These are phyloP conservation scores for Mrakia hoshinonis DNA, from an alignment of 768 basidiomycete species.

Conservation along the genomic window DNA sequence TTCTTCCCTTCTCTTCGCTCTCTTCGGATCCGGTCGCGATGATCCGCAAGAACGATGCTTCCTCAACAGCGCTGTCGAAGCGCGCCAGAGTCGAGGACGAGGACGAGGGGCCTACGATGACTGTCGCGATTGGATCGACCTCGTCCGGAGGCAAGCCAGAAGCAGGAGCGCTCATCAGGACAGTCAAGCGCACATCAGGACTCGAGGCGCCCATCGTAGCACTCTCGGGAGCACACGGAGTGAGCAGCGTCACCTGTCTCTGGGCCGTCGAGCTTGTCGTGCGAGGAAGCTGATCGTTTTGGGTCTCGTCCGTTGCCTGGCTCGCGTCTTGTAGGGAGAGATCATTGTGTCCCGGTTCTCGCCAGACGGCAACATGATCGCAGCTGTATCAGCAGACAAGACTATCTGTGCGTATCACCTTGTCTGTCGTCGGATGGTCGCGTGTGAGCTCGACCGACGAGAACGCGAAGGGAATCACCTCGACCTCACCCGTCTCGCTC, in stretches of 20 bases:
- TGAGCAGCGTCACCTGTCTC: slow-evolving; percentile 44
- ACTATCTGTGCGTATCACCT: slow-evolving; percentile 63
- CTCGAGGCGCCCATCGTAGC: slow-evolving; percentile 91
- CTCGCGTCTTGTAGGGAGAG: slow-evolving; percentile 53
- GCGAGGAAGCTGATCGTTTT: background rate
- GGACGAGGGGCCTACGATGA: slow-evolving; percentile 37
- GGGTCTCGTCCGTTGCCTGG: background rate
- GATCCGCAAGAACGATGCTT: slow-evolving; percentile 27
- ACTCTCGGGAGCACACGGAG: slow-evolving; percentile 74
- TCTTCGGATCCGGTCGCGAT: background rate
- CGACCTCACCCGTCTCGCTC: background rate
- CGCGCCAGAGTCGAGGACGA: slow-evolving; percentile 32
- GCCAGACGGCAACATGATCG: slow-evolving; percentile 85
- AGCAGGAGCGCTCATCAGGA: slow-evolving; percentile 58
- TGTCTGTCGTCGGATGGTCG: background rate
- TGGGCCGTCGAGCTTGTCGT: no score
- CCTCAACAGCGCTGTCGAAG: slow-evolving; percentile 31
- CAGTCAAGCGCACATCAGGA: slow-evolving; percentile 81
- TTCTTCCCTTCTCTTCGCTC: background rate
- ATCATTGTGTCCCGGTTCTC: slow-evolving; percentile 88
- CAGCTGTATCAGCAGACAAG: slow-evolving; percentile 82
- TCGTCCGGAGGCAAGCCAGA: slow-evolving; percentile 35
- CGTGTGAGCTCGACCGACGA: background rate
- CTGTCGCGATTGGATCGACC: slow-evolving; percentile 37
- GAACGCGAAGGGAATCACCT: slow-evolving; percentile 9